Base-by-base conservation (phyloP, 768 basidiomycete species). In the Lactifluus piperatus region DNA sequence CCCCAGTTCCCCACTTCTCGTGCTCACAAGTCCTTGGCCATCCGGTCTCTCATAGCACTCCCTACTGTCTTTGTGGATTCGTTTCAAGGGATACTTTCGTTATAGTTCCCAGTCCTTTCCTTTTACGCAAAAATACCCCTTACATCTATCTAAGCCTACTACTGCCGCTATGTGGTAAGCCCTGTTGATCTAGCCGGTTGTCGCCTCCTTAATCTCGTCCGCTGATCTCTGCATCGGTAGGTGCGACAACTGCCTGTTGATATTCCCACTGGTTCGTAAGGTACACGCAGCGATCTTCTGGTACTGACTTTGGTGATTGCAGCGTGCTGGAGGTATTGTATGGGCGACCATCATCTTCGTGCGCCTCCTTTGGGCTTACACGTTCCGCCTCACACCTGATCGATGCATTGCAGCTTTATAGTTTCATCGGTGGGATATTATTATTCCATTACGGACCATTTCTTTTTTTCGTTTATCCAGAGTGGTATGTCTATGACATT, bases 191-290 rank as follows among this genome's bases (percentile, higher is more conserved):
- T 34, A 34, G 10, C 8, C 30, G 5, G 4, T 8, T 30, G 29
- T 45, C 45, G 18, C 36, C 48, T 36, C 22, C 18, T 60, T 46
- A 24, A 48, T 46, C 22, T 54, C 36, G 39, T 47, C 49, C 34
- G 24, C 30, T 24, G 7, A 44, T 60, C 47, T 24, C 39, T 57
- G 27, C 51, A 26, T 47, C 56, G 34, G 49, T 60, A 87, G 85
- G 86, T 89, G 86, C 76, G 86, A 88, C 75, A 87, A 87, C 72
- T 89, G 85, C 73, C 75, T 86, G 58, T 80, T 88, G 58, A 74
- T 87, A 60, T 75, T 89, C 59, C 86, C 86, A 68, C 77, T 88
- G 72, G 87, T 86, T 67, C 69, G 83, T 65, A 18, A 43, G 27
- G 47, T 51, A 20, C 52, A 61, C 5, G 41, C 20, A 43, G 26